These are phyloP conservation scores for Croton laevigatus DNA, from an alignment of 441 rosid genomes.

Conservation along the genomic window DNA sequence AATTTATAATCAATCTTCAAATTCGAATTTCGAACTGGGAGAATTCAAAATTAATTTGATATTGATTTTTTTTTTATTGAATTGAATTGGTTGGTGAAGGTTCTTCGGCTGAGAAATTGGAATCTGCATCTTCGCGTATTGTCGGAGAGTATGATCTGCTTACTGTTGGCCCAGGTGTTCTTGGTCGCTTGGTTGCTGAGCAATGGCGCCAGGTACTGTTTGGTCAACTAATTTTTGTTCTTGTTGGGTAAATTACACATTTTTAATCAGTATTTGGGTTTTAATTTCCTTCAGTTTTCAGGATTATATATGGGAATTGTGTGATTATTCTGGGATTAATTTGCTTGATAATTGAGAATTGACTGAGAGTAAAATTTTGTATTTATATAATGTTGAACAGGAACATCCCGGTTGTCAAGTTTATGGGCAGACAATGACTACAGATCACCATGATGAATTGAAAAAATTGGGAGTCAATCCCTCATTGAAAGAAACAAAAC, in stretches of 20 bases:
- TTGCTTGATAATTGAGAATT: background rate
- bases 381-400: slow-evolving; percentile 38
- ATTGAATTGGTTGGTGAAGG: slow-evolving; percentile 30
- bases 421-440: slow-evolving; percentile 70
- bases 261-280: background rate
- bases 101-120: slow-evolving; percentile 39
- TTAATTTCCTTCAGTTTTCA: background rate
- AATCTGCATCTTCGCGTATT: slow-evolving; percentile 37
- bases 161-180: slow-evolving; percentile 91
- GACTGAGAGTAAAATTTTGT: slow-evolving; percentile 2
- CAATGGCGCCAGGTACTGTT: slow-evolving; percentile 59
- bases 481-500: slow-evolving; percentile 45
- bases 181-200: slow-evolving; percentile 87
- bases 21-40: too few species aligned
- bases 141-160: slow-evolving; percentile 72
- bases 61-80: background rate
- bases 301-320: background rate
- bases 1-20: too few species aligned
- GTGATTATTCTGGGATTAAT: background rate
- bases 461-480: slow-evolving; percentile 71
- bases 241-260: background rate
- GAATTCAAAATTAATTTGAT: background rate
- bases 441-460: slow-evolving; percentile 77
- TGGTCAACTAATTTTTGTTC: background rate
- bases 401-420: slow-evolving; percentile 68